Evolutionary conservation across 2,329 filamentous ascomycete species (phyloP).

Genomic region (Cercospora berteroae): DNA sequence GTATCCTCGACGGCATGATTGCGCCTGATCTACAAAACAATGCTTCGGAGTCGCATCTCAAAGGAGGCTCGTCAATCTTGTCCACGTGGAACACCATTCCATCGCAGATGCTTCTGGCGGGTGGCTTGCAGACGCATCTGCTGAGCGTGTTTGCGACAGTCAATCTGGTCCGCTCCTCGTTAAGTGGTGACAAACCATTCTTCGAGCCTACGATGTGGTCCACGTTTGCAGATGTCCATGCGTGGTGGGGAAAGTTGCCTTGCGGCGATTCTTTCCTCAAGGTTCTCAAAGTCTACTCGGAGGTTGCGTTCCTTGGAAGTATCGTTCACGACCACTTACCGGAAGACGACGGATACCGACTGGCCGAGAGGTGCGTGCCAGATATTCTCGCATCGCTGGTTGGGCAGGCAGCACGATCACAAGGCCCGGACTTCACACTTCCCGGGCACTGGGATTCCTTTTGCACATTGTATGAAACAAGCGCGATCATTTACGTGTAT

Average conservation of each 20-base stretch:
- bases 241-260: constrained; percentile 16
- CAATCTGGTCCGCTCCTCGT: constrained; percentile 12
- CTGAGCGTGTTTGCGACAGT: constrained; percentile 17
- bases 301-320: constrained; percentile 12
- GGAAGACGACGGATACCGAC: not conserved
- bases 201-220: constrained; percentile 13
- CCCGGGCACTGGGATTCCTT: constrained; percentile 2
- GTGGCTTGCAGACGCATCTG: constrained; percentile 16
- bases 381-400: constrained; percentile 1
- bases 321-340: constrained; percentile 8
- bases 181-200: constrained; percentile 15
- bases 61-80: constrained; percentile 9
- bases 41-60: constrained; percentile 8
- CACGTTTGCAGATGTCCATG: constrained; percentile 15
- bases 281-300: constrained; percentile 10
- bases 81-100: constrained; percentile 3
- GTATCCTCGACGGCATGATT: constrained; percentile 12
- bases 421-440: not conserved
- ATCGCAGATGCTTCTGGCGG: constrained; percentile 11
- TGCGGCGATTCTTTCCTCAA: constrained; percentile 13
- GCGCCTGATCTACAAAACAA: constrained; percentile 3
- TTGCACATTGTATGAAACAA: constrained; percentile 7
- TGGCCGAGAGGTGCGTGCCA: constrained; percentile 8
- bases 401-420: not conserved
- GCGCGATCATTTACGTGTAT: constrained; percentile 7